Conservation (phyloP, 106 monocot genomes). For the Ottelia alismoides region DNA sequence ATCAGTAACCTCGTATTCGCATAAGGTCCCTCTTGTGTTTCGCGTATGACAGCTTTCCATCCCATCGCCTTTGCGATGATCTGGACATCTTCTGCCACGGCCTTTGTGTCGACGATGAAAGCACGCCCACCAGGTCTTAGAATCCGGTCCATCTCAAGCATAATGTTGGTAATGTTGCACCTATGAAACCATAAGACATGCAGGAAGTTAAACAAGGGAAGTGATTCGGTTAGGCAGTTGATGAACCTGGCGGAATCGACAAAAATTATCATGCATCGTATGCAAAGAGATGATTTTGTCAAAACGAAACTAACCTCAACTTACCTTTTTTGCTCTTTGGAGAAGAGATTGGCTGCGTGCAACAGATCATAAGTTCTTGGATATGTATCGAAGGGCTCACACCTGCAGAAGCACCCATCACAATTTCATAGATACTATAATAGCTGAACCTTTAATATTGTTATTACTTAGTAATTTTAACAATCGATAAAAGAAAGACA, state of each 20-base stretch:
- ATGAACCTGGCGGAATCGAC: too few relatives aligned
- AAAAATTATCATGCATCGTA: too few relatives aligned
- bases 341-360: constrained; percentile 68
- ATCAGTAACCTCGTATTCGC: constrained; percentile 49
- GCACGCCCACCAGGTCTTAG: constrained; percentile 69
- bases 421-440: neutral
- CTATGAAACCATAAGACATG: too few relatives aligned
- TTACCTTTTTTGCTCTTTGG: constrained; percentile 66
- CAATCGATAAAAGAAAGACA: too few relatives aligned
- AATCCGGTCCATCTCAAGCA: constrained; percentile 94
- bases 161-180: constrained; percentile 56
- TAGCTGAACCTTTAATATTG: too few relatives aligned
- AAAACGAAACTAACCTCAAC: too few relatives aligned
- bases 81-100: constrained; percentile 46
- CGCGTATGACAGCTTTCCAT: constrained; percentile 38
- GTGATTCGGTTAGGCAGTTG: too few relatives aligned
- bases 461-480: too few relatives aligned
- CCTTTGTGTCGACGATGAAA: constrained; percentile 44
- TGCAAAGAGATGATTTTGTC: too few relatives aligned
- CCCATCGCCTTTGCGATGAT: constrained; percentile 56
- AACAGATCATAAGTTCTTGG: constrained; percentile 80
- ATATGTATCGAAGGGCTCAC: constrained; percentile 93
- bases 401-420: constrained; percentile 33
- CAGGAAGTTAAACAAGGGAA: too few relatives aligned
- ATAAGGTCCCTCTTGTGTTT: constrained; percentile 69